phyloP scores from a whole-genome alignment of 371 early-diverging fungal species.

The Blakeslea trispora region DNA sequence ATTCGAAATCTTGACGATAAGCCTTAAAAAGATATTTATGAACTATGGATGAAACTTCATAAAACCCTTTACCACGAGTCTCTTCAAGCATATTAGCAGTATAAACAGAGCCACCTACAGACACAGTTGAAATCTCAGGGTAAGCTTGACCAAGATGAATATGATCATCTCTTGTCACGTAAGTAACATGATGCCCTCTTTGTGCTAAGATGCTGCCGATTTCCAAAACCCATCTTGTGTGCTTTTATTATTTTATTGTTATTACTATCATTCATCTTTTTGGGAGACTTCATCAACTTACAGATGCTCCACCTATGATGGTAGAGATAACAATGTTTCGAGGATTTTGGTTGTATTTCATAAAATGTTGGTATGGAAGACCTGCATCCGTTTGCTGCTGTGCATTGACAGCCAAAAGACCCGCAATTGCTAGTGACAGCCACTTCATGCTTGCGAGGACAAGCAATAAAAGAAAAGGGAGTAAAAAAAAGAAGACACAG shows the following conservation, averaged over 20 bases:
- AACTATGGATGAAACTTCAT: conserved; percentile 2
- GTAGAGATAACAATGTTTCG: conserved; percentile 14
- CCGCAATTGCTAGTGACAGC: not conserved
- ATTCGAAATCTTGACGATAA: conserved; percentile 7
- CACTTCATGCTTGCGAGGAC: not conserved
- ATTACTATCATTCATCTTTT: not conserved
- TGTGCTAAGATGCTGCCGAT: conserved; percentile 10
- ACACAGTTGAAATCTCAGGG: conserved; percentile 20
- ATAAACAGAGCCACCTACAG: conserved; percentile 12
- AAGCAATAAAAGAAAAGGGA: not conserved
- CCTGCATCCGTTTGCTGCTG: not conserved
- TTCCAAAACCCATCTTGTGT: conserved; percentile 20
- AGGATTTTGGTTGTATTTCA: not conserved
- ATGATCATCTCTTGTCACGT: conserved; percentile 22
- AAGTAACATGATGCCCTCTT: conserved; percentile 22
- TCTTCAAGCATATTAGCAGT: not conserved
- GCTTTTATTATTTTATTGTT: not conserved
- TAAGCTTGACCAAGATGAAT: conserved; percentile 19
- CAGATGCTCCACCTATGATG: conserved; percentile 18
- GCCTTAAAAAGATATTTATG: conserved; percentile 14
- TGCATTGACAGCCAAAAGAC: not conserved
- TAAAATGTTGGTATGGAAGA: not conserved
- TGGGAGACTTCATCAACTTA: conserved; percentile 11
- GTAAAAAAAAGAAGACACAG: not conserved
- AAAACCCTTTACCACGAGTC: not conserved